Evolutionary conservation across 768 basidiomycete species (phyloP), one percentile per base, ranked within the genome.

Genomic region (Epithele typhae): DNA sequence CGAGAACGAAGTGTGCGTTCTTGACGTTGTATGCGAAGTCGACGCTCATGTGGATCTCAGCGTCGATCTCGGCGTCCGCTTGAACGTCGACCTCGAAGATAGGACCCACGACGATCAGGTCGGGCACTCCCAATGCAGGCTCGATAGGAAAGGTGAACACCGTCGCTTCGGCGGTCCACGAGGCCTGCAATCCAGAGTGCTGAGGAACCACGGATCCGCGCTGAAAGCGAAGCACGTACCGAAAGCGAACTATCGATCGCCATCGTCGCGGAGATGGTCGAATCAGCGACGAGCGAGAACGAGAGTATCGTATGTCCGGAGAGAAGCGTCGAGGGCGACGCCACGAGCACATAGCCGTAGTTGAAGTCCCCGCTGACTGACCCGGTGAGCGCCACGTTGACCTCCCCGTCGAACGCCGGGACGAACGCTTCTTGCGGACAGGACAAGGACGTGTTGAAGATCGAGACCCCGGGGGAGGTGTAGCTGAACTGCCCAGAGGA

Each of bases 51-150:
- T 72, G 66, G n/a, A 71, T 59, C 35, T 67, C 60, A 5, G 74
- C 48, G 23, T 66, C 68, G n/a, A 73, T 23, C 5, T 37, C 41
- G 0, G 58, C 62, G 4, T 36, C 45, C 2, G 59, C 51, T 18
- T 62, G 25, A 4, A 62, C 72, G 19, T 68, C 62, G 47, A 79
- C 59, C 32, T 67, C 51, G 62, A 78, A 74, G 0, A 69, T 61
- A 3, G 77, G 77, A 0, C 77, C 78, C 18, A 79, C 53, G 10
- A 64, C 66, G 27, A 79, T 50, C 37, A 79, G 64, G 2, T 71
- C 75, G 34, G 75, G 73, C 58, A 79, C 69, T n/a, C n/a, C n/a
- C n/a, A n/a, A n/a, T n/a, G n/a, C n/a, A n/a, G n/a, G n/a, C n/a
- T n/a, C n/a, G n/a, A n/a, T n/a, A n/a, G n/a, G n/a, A n/a, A n/a